These are phyloP conservation scores for Xylaria intraflava DNA, from an alignment of 495 filamentous ascomycete genomes.

Conservation along the genomic window DNA sequence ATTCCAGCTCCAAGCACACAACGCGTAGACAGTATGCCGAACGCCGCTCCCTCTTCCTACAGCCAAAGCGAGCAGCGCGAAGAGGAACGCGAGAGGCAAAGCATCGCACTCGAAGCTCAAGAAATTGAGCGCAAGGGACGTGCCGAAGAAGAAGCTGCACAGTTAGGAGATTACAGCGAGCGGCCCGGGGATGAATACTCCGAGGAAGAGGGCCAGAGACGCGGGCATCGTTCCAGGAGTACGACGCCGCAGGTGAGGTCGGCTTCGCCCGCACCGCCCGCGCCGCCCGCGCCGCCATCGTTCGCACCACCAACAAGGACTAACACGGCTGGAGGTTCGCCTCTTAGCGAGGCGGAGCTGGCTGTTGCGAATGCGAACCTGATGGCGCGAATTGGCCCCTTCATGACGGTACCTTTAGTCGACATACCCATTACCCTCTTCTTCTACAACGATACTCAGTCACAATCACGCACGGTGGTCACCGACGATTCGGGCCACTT, in stretches of 20 bases:
- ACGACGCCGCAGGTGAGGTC: constrained; percentile 22
- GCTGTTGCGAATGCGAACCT: constrained; percentile 75
- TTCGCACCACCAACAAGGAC: constrained; percentile 27
- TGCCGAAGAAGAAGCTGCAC: constrained; percentile 62
- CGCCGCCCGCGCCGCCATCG: constrained; percentile 23
- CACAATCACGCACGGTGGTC: constrained; percentile 67
- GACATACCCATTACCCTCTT: constrained; percentile 76
- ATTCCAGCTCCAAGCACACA: constrained; percentile 57
- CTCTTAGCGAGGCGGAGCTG: constrained; percentile 60
- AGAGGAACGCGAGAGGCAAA: constrained; percentile 46
- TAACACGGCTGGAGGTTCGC: constrained; percentile 38
- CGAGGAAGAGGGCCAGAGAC: constrained; percentile 22
- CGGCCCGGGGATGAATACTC: constrained; percentile 27
- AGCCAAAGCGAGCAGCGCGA: constrained; percentile 35
- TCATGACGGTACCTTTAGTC: constrained; percentile 72
- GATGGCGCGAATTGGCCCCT: constrained; percentile 80
- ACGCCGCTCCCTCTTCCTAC: constrained; percentile 9
- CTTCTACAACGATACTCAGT: constrained; percentile 77
- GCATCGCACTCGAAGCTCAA: constrained; percentile 64
- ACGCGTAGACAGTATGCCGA: constrained; percentile 12
- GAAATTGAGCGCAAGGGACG: constrained; percentile 64
- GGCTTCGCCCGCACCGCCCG: constrained; percentile 27
- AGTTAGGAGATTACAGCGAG: constrained; percentile 52
- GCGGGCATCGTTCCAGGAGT: constrained; percentile 10
- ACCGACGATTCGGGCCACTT: constrained; percentile 92